Base-by-base conservation (phyloP, 768 basidiomycete genomes). In the Royoungia palumana region DNA sequence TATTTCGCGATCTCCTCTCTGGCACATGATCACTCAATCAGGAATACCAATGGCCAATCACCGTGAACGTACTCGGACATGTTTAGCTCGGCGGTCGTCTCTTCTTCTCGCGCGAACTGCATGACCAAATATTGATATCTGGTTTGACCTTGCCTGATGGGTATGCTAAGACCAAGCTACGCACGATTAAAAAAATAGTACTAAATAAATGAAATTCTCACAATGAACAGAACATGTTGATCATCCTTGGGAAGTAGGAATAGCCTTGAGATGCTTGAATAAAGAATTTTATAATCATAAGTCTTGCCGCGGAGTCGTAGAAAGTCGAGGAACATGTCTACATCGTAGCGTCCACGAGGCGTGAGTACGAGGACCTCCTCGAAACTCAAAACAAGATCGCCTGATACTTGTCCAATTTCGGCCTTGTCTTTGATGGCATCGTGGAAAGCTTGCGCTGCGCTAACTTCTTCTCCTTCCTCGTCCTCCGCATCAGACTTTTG, bases 211-310 rank as follows among this genome's bases (percentile, higher is more conserved):
- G 13, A 46, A 22, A 46, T 2, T 71, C 89, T 55, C 61, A 94
- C 92, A 51, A 99, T 94, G 63, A 99, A 93, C 46, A 96, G 76
- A 30, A 96, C 87, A 63, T 97, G 95, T 45, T 89, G 82, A 56
- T 98, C 96, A 61, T 99, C 96, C 64, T 96, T 95, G 14, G 96
- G 96, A 5, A 99, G 75, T 20, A 98, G 75, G 77, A 98, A 99
- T 9, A 98, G 72, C 49, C 82, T 79, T 20, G 89, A 84, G 57
- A 99, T 91, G 54, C 87, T 88, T 32, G 80, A 77, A 70, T 94
- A 96, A 20, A 90, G 76, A 49, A 99, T 91, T 71, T 97, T 94
- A 78, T 99, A 99, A 69, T 99, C 96, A 70, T 98, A 98, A 2
- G 94, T 97, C 72, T 97, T 96, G 44, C 96, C 96, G n/a, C 94